Percentiles rank a stretch among this genome's conserved stretches.
Conservation (phyloP, 1,139 yeast genomes). For the Zygosaccharomyces pseudobailii region DNA sequence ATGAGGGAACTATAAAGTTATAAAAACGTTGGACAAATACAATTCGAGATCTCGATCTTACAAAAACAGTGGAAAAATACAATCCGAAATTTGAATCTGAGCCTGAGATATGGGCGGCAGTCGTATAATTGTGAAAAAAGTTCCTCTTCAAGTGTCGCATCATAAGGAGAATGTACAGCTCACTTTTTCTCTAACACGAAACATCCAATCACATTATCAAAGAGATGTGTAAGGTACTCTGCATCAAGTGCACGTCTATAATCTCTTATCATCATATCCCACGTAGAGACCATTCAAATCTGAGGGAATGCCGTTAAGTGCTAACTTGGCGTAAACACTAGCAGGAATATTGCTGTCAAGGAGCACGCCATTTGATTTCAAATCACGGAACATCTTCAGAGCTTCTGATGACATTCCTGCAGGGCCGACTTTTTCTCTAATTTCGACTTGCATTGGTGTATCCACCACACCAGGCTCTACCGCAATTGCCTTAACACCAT, state of each 20-base stretch:
- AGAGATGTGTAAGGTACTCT: background rate
- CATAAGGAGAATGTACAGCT: no score
- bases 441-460: constrained; percentile 77
- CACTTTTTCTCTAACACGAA: no score
- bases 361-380: constrained; percentile 52
- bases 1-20: no score
- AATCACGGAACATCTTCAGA: constrained; percentile 53
- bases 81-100: no score
- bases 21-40: no score
- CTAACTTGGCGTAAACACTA: constrained; percentile 58
- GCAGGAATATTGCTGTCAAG: constrained; percentile 70
- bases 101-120: no score
- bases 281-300: constrained; percentile 60
- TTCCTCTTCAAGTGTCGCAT: no score
- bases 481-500: constrained; percentile 53
- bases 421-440: constrained; percentile 54
- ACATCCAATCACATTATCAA: no score
- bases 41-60: no score
- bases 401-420: constrained; percentile 53
- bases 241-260: background rate
- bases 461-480: constrained; percentile 94
- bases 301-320: constrained; percentile 49
- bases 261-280: constrained; percentile 49
- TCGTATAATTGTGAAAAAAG: no score
- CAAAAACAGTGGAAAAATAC: no score